phyloP scores from a whole-genome alignment of 2,329 filamentous ascomycete genomes.

The Alternaria hordeiaustralica region DNA sequence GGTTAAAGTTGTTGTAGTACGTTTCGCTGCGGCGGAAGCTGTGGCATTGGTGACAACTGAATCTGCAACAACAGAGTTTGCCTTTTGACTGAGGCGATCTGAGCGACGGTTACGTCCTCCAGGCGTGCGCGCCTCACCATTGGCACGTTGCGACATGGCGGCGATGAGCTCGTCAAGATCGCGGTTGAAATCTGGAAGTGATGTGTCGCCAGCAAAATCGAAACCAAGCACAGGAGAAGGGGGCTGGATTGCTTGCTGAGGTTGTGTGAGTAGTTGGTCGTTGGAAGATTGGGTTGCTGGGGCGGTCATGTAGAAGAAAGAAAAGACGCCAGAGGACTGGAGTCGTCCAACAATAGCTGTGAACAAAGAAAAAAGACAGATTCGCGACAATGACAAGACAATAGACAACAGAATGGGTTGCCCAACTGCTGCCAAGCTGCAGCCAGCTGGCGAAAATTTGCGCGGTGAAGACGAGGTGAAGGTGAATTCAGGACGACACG shows the following conservation, averaged over 20 bases:
- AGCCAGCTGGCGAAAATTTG: slow-evolving; percentile 1
- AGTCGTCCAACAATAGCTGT: neutral
- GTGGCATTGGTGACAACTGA: slow-evolving; percentile 27
- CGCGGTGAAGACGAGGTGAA: slow-evolving; percentile 8
- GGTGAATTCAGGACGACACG: slow-evolving; percentile 5
- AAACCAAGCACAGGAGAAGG: neutral
- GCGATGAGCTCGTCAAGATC: neutral
- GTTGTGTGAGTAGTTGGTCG: slow-evolving; percentile 5
- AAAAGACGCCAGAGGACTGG: neutral
- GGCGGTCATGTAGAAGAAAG: neutral
- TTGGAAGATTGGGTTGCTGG: neutral
- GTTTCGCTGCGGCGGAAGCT: slow-evolving; percentile 20
- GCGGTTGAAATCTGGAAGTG: neutral
- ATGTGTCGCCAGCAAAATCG: neutral
- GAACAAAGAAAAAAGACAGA: neutral
- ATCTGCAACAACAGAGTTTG: slow-evolving; percentile 36
- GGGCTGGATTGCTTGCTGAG: neutral
- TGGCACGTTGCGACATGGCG: slow-evolving; percentile 33
- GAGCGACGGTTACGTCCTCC: slow-evolving; percentile 30
- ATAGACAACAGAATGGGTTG: slow-evolving; percentile 1
- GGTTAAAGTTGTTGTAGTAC: slow-evolving; percentile 36
- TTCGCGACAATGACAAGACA: slow-evolving; percentile 12
- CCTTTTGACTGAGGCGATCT: slow-evolving; percentile 33
- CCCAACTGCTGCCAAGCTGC: neutral
- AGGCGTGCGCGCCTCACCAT: slow-evolving; percentile 34